Conservation (phyloP, 1,284 basidiomycete genomes). For the Ustanciosporium gigantosporum region DNA sequence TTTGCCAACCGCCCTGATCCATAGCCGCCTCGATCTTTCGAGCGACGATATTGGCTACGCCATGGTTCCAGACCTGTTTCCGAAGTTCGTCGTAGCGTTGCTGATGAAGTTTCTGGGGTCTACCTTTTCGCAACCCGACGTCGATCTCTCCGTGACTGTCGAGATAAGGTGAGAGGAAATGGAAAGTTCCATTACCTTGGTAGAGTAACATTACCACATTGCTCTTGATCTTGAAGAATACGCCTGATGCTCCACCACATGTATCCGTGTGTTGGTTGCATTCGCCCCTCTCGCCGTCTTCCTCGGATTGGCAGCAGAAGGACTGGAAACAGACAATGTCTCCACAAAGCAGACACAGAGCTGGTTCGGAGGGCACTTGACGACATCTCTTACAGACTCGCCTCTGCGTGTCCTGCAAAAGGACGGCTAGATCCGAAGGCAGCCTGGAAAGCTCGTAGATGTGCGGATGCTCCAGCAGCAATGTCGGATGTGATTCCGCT, state of each 20-base stretch:
- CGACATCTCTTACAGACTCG: conserved; percentile 76
- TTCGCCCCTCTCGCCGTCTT: conserved; percentile 70
- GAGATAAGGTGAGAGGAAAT: conserved; percentile 80
- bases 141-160: conserved; percentile 95
- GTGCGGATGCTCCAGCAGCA: conserved; percentile 74
- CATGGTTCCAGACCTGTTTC: conserved; percentile 84
- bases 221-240: conserved; percentile 89
- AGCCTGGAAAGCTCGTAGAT: conserved; percentile 83
- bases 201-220: conserved; percentile 92
- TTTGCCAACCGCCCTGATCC: conserved; percentile 92
- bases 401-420: conserved; percentile 75
- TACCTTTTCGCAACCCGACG: conserved; percentile 82
- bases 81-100: conserved; percentile 90
- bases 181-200: conserved; percentile 83
- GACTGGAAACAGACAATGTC: conserved; percentile 85
- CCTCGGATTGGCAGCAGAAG: conserved; percentile 83
- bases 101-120: conserved; percentile 82
- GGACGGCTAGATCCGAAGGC: conserved; percentile 78
- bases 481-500: conserved; percentile 62
- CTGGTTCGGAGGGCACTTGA: conserved; percentile 80
- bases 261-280: conserved; percentile 94
- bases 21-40: conserved; percentile 75
- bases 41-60: conserved; percentile 86
- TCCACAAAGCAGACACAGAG: conserved; percentile 90
- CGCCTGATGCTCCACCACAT: conserved; percentile 86